phyloP scores from a whole-genome alignment of 1,284 basidiomycete genomes.

The Puccinia horiana region DNA sequence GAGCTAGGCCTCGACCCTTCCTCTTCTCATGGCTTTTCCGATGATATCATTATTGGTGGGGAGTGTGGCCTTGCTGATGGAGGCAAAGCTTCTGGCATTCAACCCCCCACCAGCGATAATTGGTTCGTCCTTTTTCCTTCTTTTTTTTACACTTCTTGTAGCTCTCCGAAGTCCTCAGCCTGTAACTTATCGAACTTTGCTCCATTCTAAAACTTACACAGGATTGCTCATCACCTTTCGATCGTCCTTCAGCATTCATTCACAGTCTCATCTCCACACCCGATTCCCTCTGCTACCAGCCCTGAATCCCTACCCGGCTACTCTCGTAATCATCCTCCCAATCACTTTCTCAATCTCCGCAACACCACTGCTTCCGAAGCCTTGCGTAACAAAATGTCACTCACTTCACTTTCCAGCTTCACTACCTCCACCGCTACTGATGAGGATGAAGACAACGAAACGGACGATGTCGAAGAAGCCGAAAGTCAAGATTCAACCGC shows the following conservation, averaged over 20 bases:
- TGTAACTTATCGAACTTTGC: too few relatives aligned
- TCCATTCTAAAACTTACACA: conserved; percentile 14
- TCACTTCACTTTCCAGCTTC: conserved; percentile 42
- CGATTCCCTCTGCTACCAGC: conserved; percentile 30
- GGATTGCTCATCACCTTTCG: conserved; percentile 56
- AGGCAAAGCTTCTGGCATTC: conserved; percentile 25
- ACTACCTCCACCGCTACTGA: conserved; percentile 48
- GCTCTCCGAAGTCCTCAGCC: background rate
- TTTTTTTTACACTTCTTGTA: background rate
- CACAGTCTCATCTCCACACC: conserved; percentile 52
- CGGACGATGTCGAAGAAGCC: conserved; percentile 65
- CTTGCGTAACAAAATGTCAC: conserved; percentile 14
- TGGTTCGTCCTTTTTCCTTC: background rate
- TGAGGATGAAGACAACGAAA: conserved; percentile 62
- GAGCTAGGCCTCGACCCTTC: conserved; percentile 9
- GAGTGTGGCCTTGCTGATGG: conserved; percentile 37
- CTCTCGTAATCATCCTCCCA: conserved; percentile 9
- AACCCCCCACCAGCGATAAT: conserved; percentile 8
- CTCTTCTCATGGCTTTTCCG: background rate
- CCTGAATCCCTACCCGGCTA: conserved; percentile 15
- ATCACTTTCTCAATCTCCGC: conserved; percentile 6
- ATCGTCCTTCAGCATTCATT: conserved; percentile 56
- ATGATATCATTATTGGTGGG: conserved; percentile 34
- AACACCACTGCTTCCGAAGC: conserved; percentile 9
- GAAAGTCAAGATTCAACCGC: conserved; percentile 33